Evolutionary conservation across 179 eudicot genomes (phyloP).

Genomic region (Camellia oleifera): DNA sequence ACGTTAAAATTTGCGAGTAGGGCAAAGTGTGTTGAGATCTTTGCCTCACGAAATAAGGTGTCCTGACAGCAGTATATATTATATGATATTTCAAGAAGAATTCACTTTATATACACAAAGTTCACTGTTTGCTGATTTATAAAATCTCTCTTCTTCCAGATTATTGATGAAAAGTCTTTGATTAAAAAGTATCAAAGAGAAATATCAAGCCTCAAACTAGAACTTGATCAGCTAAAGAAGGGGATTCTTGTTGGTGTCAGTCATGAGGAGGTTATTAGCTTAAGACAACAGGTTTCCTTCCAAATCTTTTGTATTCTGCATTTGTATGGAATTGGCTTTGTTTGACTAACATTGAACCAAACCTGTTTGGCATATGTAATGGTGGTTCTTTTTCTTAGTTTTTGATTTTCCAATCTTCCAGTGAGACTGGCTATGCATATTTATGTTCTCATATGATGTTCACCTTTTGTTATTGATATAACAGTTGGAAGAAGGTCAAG

Average conservation of each 20-base stretch:
- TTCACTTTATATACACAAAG: not conserved
- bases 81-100: not conserved
- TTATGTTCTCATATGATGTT: conserved; percentile 9
- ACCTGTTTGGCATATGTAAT: not conserved
- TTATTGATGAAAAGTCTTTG: conserved; percentile 97
- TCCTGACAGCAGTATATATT: not conserved
- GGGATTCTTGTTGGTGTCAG: conserved; percentile 94
- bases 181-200: conserved; percentile 96
- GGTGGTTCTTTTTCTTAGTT: not conserved
- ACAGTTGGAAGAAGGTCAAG: conserved; percentile 98
- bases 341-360: not conserved
- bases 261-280: conserved; percentile 87
- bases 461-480: conserved; percentile 10
- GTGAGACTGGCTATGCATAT: not conserved
- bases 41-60: conserved; percentile 95
- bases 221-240: conserved; percentile 84
- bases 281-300: conserved; percentile 74
- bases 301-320: not conserved
- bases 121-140: conserved; percentile 11
- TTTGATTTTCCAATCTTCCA: not conserved
- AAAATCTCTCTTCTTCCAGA: conserved; percentile 39
- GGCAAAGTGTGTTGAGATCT: conserved; percentile 94
- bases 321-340: not conserved
- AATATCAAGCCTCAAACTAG: conserved; percentile 79
- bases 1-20: conserved; percentile 97